These are phyloP conservation scores for Trichoderma koningii DNA, from an alignment of 2,329 filamentous ascomycete species.

Conservation along the genomic window DNA sequence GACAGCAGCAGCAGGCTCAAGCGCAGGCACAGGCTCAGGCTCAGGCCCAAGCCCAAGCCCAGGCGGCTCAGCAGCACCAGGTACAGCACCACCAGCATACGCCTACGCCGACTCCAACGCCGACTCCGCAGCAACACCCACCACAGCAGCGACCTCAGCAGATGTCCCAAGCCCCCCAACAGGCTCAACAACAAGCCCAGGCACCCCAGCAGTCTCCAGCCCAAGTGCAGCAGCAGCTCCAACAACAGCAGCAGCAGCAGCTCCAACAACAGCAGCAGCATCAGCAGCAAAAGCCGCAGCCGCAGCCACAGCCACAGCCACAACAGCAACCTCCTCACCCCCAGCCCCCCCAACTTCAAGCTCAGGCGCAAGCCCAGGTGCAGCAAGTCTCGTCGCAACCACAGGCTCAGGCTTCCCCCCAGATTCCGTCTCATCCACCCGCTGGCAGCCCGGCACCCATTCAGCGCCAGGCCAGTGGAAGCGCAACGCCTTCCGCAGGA, in stretches of 20 bases:
- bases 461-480: conserved; percentile 44
- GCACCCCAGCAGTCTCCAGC: conserved; percentile 26
- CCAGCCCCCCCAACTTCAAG: conserved; percentile 6
- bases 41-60: conserved; percentile 33
- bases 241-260: conserved; percentile 26
- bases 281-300: conserved; percentile 26
- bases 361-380: conserved; percentile 8
- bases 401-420: conserved; percentile 29
- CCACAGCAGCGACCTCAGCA: conserved; percentile 30
- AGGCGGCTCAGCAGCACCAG: conserved; percentile 24
- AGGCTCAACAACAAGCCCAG: conserved; percentile 25
- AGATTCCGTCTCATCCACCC: conserved; percentile 18
- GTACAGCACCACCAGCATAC: conserved; percentile 30
- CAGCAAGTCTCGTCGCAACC: conserved; percentile 3
- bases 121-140: conserved; percentile 27
- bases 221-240: conserved; percentile 25
- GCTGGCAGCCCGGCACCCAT: conserved; percentile 31
- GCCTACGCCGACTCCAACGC: conserved; percentile 1
- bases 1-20: conserved; percentile 58
- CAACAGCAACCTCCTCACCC: neutral
- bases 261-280: conserved; percentile 24
- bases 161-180: conserved; percentile 30
- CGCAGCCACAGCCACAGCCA: conserved; percentile 16
- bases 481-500: conserved; percentile 43
- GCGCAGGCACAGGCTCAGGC: conserved; percentile 36